These are phyloP conservation scores for Phytophthora colocasiae DNA, from an alignment of 352 stramenopile species.

Conservation along the genomic window DNA sequence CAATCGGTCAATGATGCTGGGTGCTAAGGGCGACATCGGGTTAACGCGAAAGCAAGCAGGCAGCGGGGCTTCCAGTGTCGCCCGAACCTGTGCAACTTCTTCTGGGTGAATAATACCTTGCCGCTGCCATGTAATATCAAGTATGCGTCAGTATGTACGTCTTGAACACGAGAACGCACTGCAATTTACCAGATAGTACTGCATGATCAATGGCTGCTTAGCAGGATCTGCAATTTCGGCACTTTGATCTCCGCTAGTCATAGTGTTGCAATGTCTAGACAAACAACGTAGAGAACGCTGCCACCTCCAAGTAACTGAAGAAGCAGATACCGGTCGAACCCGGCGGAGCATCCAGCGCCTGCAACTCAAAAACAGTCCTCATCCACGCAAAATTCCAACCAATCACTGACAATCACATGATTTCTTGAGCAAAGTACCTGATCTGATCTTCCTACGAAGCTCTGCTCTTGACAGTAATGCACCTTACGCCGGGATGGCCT, in stretches of 20 bases:
- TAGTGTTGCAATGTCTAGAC: constrained; percentile 13
- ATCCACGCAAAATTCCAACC: constrained; percentile 34
- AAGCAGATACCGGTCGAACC: constrained; percentile 17
- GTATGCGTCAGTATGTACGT: neutral
- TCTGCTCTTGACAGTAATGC: constrained; percentile 1
- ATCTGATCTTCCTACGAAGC: constrained; percentile 10
- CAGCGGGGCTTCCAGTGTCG: constrained; percentile 60
- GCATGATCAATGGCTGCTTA: constrained; percentile 52
- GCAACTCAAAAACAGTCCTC: constrained; percentile 1
- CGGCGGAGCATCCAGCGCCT: constrained; percentile 14
- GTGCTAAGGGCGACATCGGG: constrained; percentile 33
- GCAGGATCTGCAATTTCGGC: constrained; percentile 17
- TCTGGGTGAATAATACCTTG: constrained; percentile 67
- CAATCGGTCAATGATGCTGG: constrained; percentile 57
- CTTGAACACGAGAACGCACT: neutral
- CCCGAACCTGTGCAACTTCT: constrained; percentile 50
- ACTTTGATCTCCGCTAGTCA: constrained; percentile 4
- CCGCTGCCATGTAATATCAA: constrained; percentile 30
- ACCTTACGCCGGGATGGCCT: constrained; percentile 37
- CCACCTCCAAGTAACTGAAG: constrained; percentile 9
- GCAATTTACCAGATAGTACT: constrained; percentile 75
- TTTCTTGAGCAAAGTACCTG: constrained; percentile 39
- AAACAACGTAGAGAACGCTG: constrained; percentile 9
- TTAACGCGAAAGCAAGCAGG: constrained; percentile 81
- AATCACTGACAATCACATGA: constrained; percentile 30